These are phyloP conservation scores for Salvia hispanica DNA, from an alignment of 257 asterid species.

Conservation along the genomic window DNA sequence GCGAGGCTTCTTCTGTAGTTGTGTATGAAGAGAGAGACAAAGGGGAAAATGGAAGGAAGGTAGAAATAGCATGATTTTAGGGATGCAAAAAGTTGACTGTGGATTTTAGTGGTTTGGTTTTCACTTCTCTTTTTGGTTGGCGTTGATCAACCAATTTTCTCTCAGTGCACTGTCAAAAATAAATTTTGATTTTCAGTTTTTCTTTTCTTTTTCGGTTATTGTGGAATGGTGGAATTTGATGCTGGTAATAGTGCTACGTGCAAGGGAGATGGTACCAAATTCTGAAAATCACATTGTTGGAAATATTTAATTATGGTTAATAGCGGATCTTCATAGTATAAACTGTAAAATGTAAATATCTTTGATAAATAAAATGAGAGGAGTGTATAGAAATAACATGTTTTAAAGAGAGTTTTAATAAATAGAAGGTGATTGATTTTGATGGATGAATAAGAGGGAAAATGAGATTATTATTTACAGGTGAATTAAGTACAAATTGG, in stretches of 20 bases:
- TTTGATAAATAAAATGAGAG: no score
- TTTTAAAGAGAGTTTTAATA: no score
- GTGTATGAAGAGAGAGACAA: not conserved
- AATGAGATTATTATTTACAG: no score
- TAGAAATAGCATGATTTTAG: slow-evolving; percentile 7
- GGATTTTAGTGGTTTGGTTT: slow-evolving; percentile 6
- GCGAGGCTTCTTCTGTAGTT: slow-evolving; percentile 14
- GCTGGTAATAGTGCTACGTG: not conserved
- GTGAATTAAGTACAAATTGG: no score
- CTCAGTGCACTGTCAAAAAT: not conserved
- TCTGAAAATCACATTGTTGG: no score
- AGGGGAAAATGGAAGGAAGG: not conserved
- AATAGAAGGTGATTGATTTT: no score
- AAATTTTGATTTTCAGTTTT: not conserved
- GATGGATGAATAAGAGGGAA: no score
- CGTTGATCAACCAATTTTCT: slow-evolving; percentile 10
- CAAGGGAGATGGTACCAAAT: no score
- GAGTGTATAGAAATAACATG: no score
- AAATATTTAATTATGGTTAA: no score
- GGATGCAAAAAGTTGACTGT: slow-evolving; percentile 34
- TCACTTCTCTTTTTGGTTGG: slow-evolving; percentile 33
- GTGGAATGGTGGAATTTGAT: not conserved
- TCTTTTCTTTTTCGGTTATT: not conserved
- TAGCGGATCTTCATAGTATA: no score
- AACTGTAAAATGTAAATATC: no score